Evolutionary conservation across 1,139 yeast genomes (phyloP).

Genomic region (Candida freyschussii): DNA sequence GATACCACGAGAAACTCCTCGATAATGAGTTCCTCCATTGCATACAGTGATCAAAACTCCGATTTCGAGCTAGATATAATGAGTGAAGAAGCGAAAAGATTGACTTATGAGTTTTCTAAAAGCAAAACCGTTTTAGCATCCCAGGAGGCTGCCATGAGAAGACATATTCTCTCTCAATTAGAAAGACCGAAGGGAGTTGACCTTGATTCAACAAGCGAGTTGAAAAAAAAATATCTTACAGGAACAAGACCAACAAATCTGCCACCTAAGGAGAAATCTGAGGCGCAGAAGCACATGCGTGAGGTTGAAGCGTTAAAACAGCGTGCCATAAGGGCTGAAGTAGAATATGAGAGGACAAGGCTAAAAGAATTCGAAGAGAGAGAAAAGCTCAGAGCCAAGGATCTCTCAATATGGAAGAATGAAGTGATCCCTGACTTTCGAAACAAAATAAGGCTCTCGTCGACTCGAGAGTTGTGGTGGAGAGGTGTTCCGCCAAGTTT

Average conservation of each 20-base stretch:
- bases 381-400: conserved; percentile 32
- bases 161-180: conserved; percentile 29
- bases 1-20: conserved; percentile 44
- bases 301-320: conserved; percentile 50
- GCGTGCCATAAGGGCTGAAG: conserved; percentile 41
- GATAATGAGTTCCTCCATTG: conserved; percentile 28
- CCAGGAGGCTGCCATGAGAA: conserved; percentile 39
- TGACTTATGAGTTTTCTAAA: conserved; percentile 32
- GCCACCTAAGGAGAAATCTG: conserved; percentile 59
- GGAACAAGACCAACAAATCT: conserved; percentile 61
- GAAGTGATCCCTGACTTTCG: conserved; percentile 38
- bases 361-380: conserved; percentile 29
- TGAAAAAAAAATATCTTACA: conserved; percentile 34
- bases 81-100: conserved; percentile 48
- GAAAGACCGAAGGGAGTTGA: conserved; percentile 18
- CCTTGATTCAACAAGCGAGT: conserved; percentile 15
- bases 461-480: conserved; percentile 59
- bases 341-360: conserved; percentile 32
- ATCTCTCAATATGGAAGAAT: conserved; percentile 41
- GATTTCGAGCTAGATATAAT: conserved; percentile 17
- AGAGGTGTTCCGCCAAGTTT: conserved; percentile 52
- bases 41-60: conserved; percentile 10
- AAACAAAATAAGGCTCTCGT: conserved; percentile 32
- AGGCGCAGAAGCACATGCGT: conserved; percentile 49
- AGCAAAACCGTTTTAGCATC: conserved; percentile 34